Conservation (phyloP, 768 basidiomycete species). For the Leccinum aurantiacum region DNA sequence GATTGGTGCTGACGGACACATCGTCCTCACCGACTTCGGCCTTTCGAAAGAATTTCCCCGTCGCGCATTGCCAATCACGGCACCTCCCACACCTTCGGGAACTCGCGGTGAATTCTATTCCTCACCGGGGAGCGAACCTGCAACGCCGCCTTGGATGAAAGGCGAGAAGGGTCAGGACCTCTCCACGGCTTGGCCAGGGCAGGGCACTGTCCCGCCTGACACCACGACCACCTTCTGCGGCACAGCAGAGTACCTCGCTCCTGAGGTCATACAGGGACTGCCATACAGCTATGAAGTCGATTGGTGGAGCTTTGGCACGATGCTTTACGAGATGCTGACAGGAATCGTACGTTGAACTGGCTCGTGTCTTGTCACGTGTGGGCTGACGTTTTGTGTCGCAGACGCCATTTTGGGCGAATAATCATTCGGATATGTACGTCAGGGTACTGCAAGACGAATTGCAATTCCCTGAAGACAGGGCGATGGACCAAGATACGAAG, state of each 20-base stretch:
- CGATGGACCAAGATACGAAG: slow-evolving; percentile 95
- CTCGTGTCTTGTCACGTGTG: slow-evolving; percentile 15
- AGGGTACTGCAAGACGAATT: slow-evolving; percentile 88
- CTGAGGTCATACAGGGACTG: slow-evolving; percentile 91
- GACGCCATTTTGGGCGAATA: slow-evolving; percentile 93
- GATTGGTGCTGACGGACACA: slow-evolving; percentile 91
- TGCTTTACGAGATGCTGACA: slow-evolving; percentile 96
- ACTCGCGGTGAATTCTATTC: slow-evolving; percentile 55
- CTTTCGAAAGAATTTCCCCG: slow-evolving; percentile 88
- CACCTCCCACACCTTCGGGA: slow-evolving; percentile 59
- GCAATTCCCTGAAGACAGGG: slow-evolving; percentile 84
- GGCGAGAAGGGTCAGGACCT: slow-evolving; percentile 54
- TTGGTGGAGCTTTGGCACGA: slow-evolving; percentile 98
- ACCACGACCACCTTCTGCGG: slow-evolving; percentile 89
- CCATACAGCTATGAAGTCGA: slow-evolving; percentile 94
- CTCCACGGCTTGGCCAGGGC: slow-evolving; percentile 57
- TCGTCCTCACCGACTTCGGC: slow-evolving; percentile 97
- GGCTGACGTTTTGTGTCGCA: slow-evolving; percentile 32
- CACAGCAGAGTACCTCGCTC: slow-evolving; percentile 95
- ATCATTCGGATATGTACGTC: slow-evolving; percentile 94
- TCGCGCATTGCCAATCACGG: slow-evolving; percentile 42
- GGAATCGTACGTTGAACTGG: slow-evolving; percentile 65
- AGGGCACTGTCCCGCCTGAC: slow-evolving; percentile 51
- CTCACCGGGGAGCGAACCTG: slow-evolving; percentile 39
- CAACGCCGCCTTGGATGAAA: slow-evolving; percentile 80